These are phyloP conservation scores for Stemphylium beticola DNA, from an alignment of 2,329 filamentous ascomycete genomes.

Conservation along the genomic window DNA sequence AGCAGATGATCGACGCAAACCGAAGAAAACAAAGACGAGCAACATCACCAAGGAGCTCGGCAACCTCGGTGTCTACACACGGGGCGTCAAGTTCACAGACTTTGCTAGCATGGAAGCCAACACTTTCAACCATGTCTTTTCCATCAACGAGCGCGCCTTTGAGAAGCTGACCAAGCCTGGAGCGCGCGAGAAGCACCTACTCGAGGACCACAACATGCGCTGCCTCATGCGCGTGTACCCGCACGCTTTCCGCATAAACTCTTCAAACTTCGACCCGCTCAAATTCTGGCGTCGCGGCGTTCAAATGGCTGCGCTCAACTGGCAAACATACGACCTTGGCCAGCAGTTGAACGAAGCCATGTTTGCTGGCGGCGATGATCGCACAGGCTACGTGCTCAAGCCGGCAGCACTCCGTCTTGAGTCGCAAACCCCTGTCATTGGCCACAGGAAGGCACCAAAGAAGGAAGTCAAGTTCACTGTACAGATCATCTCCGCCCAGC, in stretches of 20 bases:
- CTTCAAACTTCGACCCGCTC: constrained; percentile 93
- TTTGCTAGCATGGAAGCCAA: constrained; percentile 81
- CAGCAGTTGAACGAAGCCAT: constrained; percentile 98
- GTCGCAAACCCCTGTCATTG: constrained; percentile 49
- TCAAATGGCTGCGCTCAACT: constrained; percentile 97
- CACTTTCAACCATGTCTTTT: constrained; percentile 92
- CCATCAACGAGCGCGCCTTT: constrained; percentile 89
- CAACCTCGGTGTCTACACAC: constrained; percentile 80
- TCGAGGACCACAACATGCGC: constrained; percentile 89
- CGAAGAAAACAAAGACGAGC: constrained; percentile 68
- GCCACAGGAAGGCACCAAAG: constrained; percentile 71
- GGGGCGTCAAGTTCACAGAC: constrained; percentile 80
- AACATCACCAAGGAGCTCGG: constrained; percentile 87
- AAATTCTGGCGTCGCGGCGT: constrained; percentile 94
- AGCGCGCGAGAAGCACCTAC: constrained; percentile 74
- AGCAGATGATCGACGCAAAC: constrained; percentile 65
- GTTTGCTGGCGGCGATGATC: constrained; percentile 88
- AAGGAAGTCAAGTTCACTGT: constrained; percentile 85
- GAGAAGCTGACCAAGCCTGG: constrained; percentile 78
- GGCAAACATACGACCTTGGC: constrained; percentile 95
- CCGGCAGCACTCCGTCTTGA: constrained; percentile 75
- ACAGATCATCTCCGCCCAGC: constrained; percentile 90
- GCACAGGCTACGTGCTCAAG: constrained; percentile 92
- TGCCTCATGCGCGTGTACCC: constrained; percentile 92
- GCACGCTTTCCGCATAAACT: constrained; percentile 78